Percentiles rank a stretch among this genome's conserved stretches.
Evolutionary conservation across 179 eudicot species (phyloP).

Genomic region (Patellifolia procumbens): DNA sequence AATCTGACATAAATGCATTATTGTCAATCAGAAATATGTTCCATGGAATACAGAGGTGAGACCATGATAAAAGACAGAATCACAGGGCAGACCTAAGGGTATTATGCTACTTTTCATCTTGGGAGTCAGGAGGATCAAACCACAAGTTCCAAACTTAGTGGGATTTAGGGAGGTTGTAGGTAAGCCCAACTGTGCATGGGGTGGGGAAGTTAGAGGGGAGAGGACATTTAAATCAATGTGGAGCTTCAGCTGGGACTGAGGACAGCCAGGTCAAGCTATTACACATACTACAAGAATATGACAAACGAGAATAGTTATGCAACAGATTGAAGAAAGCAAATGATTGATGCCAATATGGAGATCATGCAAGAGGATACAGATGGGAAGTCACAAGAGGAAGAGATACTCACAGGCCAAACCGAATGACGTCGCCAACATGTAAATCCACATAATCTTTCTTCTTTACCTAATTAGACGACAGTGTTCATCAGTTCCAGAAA

Average conservation of each 20-base stretch:
- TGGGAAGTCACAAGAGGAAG: not conserved
- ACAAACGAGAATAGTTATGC: not conserved
- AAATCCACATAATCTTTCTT: constrained; percentile 69
- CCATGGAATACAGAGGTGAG: not conserved
- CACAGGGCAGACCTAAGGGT: not conserved
- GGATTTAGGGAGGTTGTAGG: not conserved
- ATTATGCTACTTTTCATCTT: not conserved
- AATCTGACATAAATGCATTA: too few relatives aligned
- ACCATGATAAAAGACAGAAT: not conserved
- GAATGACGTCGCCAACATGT: constrained; percentile 93
- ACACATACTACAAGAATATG: not conserved
- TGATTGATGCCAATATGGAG: not conserved
- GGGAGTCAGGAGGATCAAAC: not conserved
- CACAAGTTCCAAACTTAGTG: not conserved
- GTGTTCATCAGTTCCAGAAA: constrained; percentile 7
- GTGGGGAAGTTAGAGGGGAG: too few relatives aligned
- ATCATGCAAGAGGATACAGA: not conserved
- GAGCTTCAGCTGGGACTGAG: not conserved
- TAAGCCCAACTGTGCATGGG: not conserved
- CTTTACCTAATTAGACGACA: constrained; percentile 53
- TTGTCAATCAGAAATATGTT: not conserved
- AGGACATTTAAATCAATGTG: not conserved
- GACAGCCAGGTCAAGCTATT: not conserved
- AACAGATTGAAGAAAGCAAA: not conserved
- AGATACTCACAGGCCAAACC: constrained; percentile 92